These are phyloP conservation scores for Malus hybrid DNA, from an alignment of 331 rosid genomes.

Conservation along the genomic window DNA sequence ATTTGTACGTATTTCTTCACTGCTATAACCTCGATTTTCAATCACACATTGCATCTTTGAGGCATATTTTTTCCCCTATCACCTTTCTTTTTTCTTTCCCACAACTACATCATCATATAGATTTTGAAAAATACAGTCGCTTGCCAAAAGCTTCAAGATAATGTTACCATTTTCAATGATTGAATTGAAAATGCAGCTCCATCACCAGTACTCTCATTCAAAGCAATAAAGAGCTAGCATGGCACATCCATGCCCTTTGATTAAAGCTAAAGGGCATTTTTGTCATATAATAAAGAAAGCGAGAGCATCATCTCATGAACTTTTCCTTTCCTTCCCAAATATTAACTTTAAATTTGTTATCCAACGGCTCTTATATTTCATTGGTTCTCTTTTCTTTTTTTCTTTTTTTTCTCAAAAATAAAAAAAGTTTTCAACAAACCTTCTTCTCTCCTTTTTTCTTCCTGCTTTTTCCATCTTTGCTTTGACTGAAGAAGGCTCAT, in stretches of 20 bases:
- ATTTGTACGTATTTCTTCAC: neutral
- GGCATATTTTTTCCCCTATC: too few species aligned
- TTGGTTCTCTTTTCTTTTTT: neutral
- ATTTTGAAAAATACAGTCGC: slow-evolving; percentile 8
- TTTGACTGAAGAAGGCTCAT: slow-evolving; percentile 40
- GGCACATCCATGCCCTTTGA: slow-evolving; percentile 19
- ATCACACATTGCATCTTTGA: neutral
- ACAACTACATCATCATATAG: too few species aligned
- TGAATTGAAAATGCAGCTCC: slow-evolving; percentile 63
- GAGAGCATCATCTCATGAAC: slow-evolving; percentile 46
- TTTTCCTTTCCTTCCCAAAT: slow-evolving; percentile 44
- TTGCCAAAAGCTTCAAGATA: slow-evolving; percentile 29
- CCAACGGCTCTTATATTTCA: slow-evolving; percentile 47
- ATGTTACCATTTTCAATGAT: slow-evolving; percentile 41
- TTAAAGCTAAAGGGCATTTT: slow-evolving; percentile 88
- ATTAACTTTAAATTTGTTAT: slow-evolving; percentile 68
- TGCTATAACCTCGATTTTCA: neutral
- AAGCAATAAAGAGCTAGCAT: slow-evolving; percentile 45
- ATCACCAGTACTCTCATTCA: slow-evolving; percentile 35
- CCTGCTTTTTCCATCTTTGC: slow-evolving; percentile 24
- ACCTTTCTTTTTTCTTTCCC: too few species aligned
- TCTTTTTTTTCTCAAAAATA: too few species aligned
- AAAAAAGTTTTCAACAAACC: slow-evolving; percentile 4
- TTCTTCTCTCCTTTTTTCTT: slow-evolving; percentile 17
- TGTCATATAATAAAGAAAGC: slow-evolving; percentile 45